Evolutionary conservation across 1,139 yeast species (phyloP).

Genomic region (Yamadazyma kanchanaburiensis): DNA sequence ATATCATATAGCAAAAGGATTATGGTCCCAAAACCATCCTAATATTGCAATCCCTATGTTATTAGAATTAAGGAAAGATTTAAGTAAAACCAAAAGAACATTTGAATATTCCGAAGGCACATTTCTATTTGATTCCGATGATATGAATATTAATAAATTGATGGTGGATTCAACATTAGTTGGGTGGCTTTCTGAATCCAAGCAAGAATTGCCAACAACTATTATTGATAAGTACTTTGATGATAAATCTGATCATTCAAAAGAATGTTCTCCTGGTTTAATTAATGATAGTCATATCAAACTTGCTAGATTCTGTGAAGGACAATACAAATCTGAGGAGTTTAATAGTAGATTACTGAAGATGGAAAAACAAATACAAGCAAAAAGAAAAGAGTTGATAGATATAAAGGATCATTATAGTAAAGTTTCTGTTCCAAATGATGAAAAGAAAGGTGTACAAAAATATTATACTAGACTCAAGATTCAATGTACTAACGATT

Average conservation of each 20-base stretch:
- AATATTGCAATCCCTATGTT: slow-evolving; percentile 53
- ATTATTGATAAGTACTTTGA: slow-evolving; percentile 56
- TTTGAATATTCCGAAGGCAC: background rate
- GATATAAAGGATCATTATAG: slow-evolving; percentile 46
- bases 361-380: slow-evolving; percentile 32
- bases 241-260: background rate
- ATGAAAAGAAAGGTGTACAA: slow-evolving; percentile 46
- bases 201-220: slow-evolving; percentile 59
- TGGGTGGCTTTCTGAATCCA: slow-evolving; percentile 68
- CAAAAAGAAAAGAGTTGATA: slow-evolving; percentile 42
- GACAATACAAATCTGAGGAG: slow-evolving; percentile 49
- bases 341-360: slow-evolving; percentile 44
- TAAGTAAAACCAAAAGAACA: too few relatives aligned
- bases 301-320: slow-evolving; percentile 75
- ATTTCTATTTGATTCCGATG: slow-evolving; percentile 5
- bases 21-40: slow-evolving; percentile 59
- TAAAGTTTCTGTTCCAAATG: slow-evolving; percentile 31
- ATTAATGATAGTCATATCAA: slow-evolving; percentile 4
- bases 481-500: slow-evolving; percentile 48
- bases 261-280: slow-evolving; percentile 4
- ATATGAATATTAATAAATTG: slow-evolving; percentile 7
- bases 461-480: slow-evolving; percentile 48
- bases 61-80: slow-evolving; percentile 17
- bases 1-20: slow-evolving; percentile 52
- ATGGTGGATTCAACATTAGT: slow-evolving; percentile 52